phyloP scores from a whole-genome alignment of 2,329 filamentous ascomycete genomes.

The Ascochyta koolunga region DNA sequence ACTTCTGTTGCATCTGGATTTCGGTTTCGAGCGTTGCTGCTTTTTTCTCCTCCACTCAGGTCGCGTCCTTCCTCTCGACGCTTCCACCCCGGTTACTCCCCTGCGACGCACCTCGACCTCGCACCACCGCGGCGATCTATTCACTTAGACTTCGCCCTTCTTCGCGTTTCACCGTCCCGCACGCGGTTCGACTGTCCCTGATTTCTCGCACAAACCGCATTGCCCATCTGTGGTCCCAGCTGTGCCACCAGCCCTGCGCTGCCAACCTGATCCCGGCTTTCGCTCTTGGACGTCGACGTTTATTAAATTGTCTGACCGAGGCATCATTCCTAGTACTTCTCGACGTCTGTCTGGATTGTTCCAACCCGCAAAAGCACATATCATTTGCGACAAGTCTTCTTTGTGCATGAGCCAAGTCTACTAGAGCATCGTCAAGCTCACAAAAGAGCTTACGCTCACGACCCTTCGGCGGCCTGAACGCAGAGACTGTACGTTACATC shows the following conservation, averaged over 20 bases:
- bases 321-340: constrained; percentile 34
- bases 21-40: constrained; percentile 23
- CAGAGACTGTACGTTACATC: constrained; percentile 48
- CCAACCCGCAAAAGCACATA: constrained; percentile 24
- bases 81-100: constrained; percentile 11
- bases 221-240: constrained; percentile 19
- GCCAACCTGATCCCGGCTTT: constrained; percentile 14
- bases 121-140: constrained; percentile 46
- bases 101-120: constrained; percentile 23
- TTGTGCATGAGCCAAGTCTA: constrained; percentile 46
- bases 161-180: constrained; percentile 28
- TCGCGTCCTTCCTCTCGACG: constrained; percentile 17
- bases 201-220: constrained; percentile 21
- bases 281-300: constrained; percentile 18
- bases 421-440: constrained; percentile 43
- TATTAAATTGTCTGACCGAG: constrained; percentile 27
- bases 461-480: constrained; percentile 40
- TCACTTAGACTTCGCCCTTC: constrained; percentile 48
- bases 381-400: constrained; percentile 23
- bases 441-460: constrained; percentile 46
- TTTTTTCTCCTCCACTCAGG: constrained; percentile 16
- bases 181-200: constrained; percentile 10
- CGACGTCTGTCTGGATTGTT: constrained; percentile 29
- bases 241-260: constrained; percentile 18
- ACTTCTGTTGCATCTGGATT: constrained; percentile 18